Percentiles rank a stretch among this genome's conserved stretches.
phyloP scores from a whole-genome alignment of 106 monocot genomes.

The Acorus gramineus region DNA sequence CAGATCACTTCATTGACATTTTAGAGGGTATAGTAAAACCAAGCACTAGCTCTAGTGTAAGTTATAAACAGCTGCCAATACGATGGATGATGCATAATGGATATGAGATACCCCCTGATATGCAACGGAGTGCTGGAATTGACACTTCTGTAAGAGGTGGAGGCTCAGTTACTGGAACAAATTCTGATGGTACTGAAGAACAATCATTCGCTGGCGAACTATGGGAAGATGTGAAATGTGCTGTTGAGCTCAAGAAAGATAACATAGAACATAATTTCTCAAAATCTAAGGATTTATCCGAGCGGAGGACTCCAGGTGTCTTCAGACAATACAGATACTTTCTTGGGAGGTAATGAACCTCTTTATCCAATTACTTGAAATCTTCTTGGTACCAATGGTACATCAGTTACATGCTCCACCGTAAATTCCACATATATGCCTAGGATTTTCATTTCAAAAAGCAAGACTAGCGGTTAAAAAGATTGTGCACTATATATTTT shows the following conservation, averaged over 20 bases:
- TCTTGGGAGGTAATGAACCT: slow-evolving; percentile 47
- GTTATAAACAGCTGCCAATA: slow-evolving; percentile 41
- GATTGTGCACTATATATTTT: no score
- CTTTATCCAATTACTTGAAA: not conserved
- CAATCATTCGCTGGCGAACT: slow-evolving; percentile 17
- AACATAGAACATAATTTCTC: slow-evolving; percentile 29
- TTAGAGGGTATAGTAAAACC: slow-evolving; percentile 61
- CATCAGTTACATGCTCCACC: no score
- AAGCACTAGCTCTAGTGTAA: slow-evolving; percentile 15
- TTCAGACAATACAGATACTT: slow-evolving; percentile 52
- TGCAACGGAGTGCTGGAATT: slow-evolving; percentile 21
- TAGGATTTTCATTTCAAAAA: no score
- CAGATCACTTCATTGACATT: slow-evolving; percentile 66
- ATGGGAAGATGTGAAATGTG: slow-evolving; percentile 11
- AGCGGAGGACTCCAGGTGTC: slow-evolving; percentile 55
- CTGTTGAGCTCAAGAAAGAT: slow-evolving; percentile 15
- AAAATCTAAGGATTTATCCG: slow-evolving; percentile 47
- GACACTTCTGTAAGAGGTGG: slow-evolving; percentile 6
- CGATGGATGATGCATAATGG: slow-evolving; percentile 60
- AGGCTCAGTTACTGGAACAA: not conserved
- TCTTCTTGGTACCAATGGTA: not conserved
- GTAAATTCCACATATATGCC: no score
- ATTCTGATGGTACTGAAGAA: slow-evolving; percentile 4
- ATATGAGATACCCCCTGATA: slow-evolving; percentile 36
- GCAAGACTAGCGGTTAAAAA: no score